Conservation (phyloP, 257 asterid species). For the Nicotiana benthamiana region DNA sequence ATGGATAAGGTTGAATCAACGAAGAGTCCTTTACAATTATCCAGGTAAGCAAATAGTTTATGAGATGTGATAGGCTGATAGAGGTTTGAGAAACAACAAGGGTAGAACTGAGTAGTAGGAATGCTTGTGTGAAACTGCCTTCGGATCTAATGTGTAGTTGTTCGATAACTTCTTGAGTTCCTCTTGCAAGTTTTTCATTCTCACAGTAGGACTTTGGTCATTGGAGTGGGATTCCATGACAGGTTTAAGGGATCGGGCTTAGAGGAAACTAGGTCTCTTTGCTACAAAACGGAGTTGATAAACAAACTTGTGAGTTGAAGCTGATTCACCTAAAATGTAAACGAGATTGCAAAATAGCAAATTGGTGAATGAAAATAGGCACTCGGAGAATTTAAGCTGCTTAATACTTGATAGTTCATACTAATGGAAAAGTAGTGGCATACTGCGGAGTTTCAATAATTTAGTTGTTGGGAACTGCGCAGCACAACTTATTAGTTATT, state of each 20-base stretch:
- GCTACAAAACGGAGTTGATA: neutral
- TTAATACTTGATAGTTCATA: neutral
- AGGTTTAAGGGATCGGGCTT: neutral
- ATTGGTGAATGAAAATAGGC: neutral
- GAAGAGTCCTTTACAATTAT: neutral
- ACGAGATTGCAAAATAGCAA: neutral
- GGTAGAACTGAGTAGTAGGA: neutral
- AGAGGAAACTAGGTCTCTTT: neutral
- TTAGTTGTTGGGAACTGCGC: neutral
- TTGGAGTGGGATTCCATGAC: neutral
- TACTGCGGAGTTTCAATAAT: neutral
- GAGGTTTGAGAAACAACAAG: neutral
- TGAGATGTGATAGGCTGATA: neutral
- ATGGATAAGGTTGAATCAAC: too few species aligned
- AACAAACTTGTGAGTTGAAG: neutral
- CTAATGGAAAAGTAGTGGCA: neutral
- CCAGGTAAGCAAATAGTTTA: neutral
- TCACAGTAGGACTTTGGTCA: neutral
- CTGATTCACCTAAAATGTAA: neutral
- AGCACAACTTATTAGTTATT: neutral
- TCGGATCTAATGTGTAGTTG: neutral
- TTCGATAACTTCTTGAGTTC: too few species aligned
- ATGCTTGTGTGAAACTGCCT: neutral
- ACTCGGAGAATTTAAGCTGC: neutral
- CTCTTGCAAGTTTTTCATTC: too few species aligned